phyloP scores from a whole-genome alignment of 1,284 basidiomycete genomes.

The Ustilago lituana region DNA sequence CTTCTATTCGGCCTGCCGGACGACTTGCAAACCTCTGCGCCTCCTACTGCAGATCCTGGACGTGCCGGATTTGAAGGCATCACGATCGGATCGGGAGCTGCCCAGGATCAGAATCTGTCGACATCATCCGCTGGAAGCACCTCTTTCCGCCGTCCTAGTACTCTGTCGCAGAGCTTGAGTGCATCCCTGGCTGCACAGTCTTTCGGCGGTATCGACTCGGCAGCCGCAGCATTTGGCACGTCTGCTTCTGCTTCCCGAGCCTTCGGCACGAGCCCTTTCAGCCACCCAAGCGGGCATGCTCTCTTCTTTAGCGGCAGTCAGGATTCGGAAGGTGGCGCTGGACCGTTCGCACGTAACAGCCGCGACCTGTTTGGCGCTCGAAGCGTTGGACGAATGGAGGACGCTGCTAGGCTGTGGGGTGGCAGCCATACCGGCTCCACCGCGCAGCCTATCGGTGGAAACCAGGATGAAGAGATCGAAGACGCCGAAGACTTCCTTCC shows the following conservation, averaged over 20 bases:
- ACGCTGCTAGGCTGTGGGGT: conserved; percentile 37
- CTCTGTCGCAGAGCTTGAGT: conserved; percentile 32
- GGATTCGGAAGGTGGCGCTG: conserved; percentile 48
- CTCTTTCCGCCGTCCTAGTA: conserved; percentile 35
- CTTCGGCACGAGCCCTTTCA: conserved; percentile 66
- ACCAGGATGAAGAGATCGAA: conserved; percentile 39
- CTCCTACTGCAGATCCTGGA: conserved; percentile 10
- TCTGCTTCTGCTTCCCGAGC: conserved; percentile 36
- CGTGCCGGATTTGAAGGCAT: conserved; percentile 29
- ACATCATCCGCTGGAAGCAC: conserved; percentile 26
- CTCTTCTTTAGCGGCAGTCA: conserved; percentile 63
- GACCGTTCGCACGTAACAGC: conserved; percentile 38
- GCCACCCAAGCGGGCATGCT: conserved; percentile 58
- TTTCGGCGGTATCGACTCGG: conserved; percentile 31
- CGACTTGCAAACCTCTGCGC: conserved; percentile 66
- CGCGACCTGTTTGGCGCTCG: conserved; percentile 37
- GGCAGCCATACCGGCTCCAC: conserved; percentile 12
- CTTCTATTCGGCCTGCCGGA: conserved; percentile 77
- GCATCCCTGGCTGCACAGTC: conserved; percentile 31
- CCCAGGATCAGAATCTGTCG: conserved; percentile 13
- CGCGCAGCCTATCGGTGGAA: conserved; percentile 5
- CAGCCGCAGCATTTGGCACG: conserved; percentile 37
- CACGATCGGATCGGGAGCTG: background rate
- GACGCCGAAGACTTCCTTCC: conserved; percentile 70
- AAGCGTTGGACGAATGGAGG: conserved; percentile 43